A percentile compares a stretch with the other conserved stretches of the same genome.
phyloP scores from a whole-genome alignment of 2,329 filamentous ascomycete genomes.

The Reticulascus tulasneorum region DNA sequence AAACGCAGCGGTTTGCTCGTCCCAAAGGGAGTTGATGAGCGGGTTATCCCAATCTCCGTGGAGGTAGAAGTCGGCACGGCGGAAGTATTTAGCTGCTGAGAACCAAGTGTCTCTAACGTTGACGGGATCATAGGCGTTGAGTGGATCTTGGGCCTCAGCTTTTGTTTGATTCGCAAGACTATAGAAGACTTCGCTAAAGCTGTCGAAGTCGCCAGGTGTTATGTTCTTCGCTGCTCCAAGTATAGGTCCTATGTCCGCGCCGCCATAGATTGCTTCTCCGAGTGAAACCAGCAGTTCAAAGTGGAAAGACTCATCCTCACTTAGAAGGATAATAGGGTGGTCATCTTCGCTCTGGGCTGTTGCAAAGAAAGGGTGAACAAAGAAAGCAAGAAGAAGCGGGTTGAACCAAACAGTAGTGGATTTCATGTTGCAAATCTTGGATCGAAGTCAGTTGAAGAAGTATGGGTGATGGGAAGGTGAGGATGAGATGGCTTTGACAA shows the following conservation, averaged over 20 bases:
- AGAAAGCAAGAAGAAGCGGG: too few relatives aligned
- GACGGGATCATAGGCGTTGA: constrained; percentile 17
- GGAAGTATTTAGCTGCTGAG: constrained; percentile 36
- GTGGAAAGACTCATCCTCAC: constrained; percentile 7
- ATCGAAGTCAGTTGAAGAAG: too few relatives aligned
- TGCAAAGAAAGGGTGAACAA: too few relatives aligned
- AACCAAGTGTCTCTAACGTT: constrained; percentile 26
- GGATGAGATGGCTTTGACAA: too few relatives aligned
- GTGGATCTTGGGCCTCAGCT: constrained; percentile 15
- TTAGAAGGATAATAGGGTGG: constrained; percentile 6
- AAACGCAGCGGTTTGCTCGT: constrained; percentile 29
- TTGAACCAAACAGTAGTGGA: too few relatives aligned
- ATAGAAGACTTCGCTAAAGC: constrained; percentile 19
- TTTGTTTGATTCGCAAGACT: constrained; percentile 18
- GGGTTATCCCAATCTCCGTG: constrained; percentile 36
- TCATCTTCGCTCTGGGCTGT: too few relatives aligned
- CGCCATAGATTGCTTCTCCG: background rate
- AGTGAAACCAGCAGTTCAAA: constrained; percentile 8
- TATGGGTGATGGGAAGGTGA: too few relatives aligned
- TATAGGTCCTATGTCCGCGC: too few relatives aligned
- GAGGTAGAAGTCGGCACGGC: constrained; percentile 36
- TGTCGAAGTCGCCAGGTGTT: constrained; percentile 18
- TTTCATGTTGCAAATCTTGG: too few relatives aligned
- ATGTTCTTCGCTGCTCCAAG: constrained; percentile 23
- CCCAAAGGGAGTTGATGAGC: constrained; percentile 33